Percentiles rank a stretch among this genome's conserved stretches.
Conservation (phyloP, 177 flowering plant genomes). For the Vitis hybrid region DNA sequence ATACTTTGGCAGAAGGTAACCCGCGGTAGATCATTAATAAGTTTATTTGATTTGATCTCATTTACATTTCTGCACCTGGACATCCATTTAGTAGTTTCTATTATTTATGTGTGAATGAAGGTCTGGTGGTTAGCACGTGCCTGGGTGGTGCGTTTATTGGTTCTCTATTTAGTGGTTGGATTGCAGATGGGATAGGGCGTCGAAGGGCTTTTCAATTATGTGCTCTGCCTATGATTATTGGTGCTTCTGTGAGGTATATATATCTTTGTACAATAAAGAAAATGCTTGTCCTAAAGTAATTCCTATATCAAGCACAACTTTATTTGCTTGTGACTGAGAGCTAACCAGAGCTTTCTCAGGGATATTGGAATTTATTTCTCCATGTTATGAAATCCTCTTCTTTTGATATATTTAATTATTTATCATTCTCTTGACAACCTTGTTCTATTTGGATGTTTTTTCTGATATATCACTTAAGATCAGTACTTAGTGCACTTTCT, state of each 20-base stretch:
- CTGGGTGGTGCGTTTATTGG: slow-evolving; percentile 89
- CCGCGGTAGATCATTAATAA: neutral
- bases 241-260: slow-evolving; percentile 75
- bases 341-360: too few species aligned
- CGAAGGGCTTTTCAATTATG: slow-evolving; percentile 88
- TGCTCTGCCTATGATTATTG: slow-evolving; percentile 88
- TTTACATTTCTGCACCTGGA: neutral
- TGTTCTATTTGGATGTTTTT: neutral
- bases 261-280: neutral
- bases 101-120: slow-evolving; percentile 33
- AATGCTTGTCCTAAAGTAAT: neutral
- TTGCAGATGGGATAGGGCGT: slow-evolving; percentile 85
- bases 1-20: slow-evolving; percentile 80
- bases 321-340: neutral
- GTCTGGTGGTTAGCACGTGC: slow-evolving; percentile 91
- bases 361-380: neutral
- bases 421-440: too few species aligned
- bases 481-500: neutral
- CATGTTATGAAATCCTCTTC: neutral
- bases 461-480: neutral
- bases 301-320: neutral
- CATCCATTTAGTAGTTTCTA: neutral
- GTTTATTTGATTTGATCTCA: neutral
- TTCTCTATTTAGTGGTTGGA: slow-evolving; percentile 76
- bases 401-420: neutral